Percentiles rank a stretch among this genome's conserved stretches.
Conservation (phyloP, 2,329 filamentous ascomycete species). For the Aspergillus hiratsukae region DNA sequence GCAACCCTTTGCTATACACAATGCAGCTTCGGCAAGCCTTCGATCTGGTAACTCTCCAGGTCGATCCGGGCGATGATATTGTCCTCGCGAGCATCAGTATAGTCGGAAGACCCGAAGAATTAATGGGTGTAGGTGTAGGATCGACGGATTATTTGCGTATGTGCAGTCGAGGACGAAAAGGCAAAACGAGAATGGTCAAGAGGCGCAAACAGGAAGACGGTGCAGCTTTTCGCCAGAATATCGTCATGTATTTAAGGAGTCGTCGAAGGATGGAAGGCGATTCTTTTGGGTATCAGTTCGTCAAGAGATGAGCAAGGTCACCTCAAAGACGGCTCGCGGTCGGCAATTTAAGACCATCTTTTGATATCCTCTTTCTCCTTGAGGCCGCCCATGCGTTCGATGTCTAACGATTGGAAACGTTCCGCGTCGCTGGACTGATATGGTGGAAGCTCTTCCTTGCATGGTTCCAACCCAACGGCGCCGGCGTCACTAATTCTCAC, state of each 20-base stretch:
- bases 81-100: background rate
- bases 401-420: slow-evolving; percentile 88
- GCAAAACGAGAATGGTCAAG: slow-evolving; percentile 12
- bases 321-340: background rate
- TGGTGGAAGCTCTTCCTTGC: slow-evolving; percentile 74
- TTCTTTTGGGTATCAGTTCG: slow-evolving; percentile 11
- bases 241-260: slow-evolving; percentile 31
- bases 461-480: slow-evolving; percentile 79
- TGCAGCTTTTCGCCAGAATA: slow-evolving; percentile 24
- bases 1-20: slow-evolving; percentile 29
- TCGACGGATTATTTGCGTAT: slow-evolving; percentile 22
- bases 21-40: slow-evolving; percentile 16
- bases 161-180: slow-evolving; percentile 26
- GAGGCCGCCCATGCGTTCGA: slow-evolving; percentile 88
- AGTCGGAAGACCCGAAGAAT: slow-evolving; percentile 1
- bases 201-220: slow-evolving; percentile 20
- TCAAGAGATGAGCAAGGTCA: slow-evolving; percentile 2
- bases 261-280: slow-evolving; percentile 20
- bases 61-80: slow-evolving; percentile 4
- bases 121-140: slow-evolving; percentile 8
- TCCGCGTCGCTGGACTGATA: slow-evolving; percentile 77
- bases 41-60: slow-evolving; percentile 3
- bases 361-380: slow-evolving; percentile 71
- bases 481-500: slow-evolving; percentile 86
- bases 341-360: slow-evolving; percentile 30